These are phyloP conservation scores for Carex myosuroides DNA, from an alignment of 176 grass and related monocot species.

Conservation along the genomic window DNA sequence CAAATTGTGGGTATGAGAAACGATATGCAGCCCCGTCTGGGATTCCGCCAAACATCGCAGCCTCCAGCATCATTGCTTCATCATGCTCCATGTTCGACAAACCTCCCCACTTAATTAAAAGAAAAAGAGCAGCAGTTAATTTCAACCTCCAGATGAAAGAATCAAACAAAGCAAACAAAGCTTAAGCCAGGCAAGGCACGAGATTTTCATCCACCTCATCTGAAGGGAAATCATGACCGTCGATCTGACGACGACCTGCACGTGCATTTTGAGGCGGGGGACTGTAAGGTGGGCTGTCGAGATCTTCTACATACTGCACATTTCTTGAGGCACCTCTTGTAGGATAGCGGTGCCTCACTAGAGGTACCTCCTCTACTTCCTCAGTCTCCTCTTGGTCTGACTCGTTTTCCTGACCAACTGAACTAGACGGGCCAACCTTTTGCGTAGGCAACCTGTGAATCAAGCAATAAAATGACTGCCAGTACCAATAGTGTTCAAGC, in stretches of 20 bases:
- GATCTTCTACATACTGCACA: constrained; percentile 18
- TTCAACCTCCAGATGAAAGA: constrained; percentile 21
- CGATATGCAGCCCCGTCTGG: constrained; percentile 60
- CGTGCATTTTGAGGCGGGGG: constrained; percentile 26
- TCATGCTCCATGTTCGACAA: constrained; percentile 93
- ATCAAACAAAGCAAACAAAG: constrained; percentile 1
- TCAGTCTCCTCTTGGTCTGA: constrained; percentile 42
- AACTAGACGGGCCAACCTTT: constrained; percentile 46
- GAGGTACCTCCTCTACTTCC: constrained; percentile 68
- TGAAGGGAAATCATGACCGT: constrained; percentile 36
- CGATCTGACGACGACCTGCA: constrained; percentile 23
- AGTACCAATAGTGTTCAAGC: background rate
- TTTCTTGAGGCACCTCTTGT: constrained; percentile 36
- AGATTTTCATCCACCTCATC: constrained; percentile 48
- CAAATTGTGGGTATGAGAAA: constrained; percentile 49
- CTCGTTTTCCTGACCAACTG: background rate
- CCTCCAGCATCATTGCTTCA: constrained; percentile 97
- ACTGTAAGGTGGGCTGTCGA: constrained; percentile 31
- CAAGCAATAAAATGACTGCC: constrained; percentile 33
- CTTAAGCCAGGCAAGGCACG: constrained; percentile 1
- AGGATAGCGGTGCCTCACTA: constrained; percentile 43
- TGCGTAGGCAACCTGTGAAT: constrained; percentile 36
- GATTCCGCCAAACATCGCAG: constrained; percentile 89
- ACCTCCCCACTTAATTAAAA: constrained; percentile 75
- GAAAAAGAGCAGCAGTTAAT: constrained; percentile 9